Conservation (phyloP, 495 filamentous ascomycete species). For the Aspergillus carlsbadensis region DNA sequence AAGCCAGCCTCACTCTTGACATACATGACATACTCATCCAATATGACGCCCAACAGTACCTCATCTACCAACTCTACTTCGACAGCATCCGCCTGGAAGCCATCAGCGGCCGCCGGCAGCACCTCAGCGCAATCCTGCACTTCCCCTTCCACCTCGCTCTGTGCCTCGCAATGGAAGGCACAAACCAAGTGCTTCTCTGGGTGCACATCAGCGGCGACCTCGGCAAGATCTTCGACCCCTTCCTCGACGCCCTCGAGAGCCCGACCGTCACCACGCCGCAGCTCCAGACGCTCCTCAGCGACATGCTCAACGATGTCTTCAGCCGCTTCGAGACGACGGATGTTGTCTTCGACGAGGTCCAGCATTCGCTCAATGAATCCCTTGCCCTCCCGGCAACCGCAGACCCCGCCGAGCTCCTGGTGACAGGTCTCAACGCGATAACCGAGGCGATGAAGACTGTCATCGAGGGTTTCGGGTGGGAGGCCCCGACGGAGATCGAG, state of each 20-base stretch:
- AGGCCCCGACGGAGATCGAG: not conserved
- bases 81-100: conserved; percentile 2
- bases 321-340: not conserved
- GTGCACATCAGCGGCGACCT: not conserved
- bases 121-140: conserved; percentile 1
- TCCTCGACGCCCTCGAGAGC: not conserved
- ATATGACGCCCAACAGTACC: too few species aligned
- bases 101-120: not conserved
- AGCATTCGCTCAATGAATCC: not conserved
- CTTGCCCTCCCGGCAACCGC: not conserved
- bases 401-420: not conserved
- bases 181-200: not conserved
- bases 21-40: too few species aligned
- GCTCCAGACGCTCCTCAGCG: not conserved
- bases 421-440: too few species aligned
- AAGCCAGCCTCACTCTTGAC: too few species aligned
- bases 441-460: not conserved
- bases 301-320: not conserved
- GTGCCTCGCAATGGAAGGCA: not conserved
- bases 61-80: conserved; percentile 3
- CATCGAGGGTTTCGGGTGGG: conserved; percentile 3
- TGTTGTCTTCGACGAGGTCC: not conserved
- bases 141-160: conserved; percentile 8
- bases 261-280: too few species aligned
- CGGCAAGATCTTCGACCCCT: not conserved